phyloP scores from a whole-genome alignment of 176 grass and related monocot genomes.

The Sorghum bicolor region Sorghum_bicolor_NCBIv3 NC_012875.2:52709501-52710000 shows the following conservation, averaged over 20 bases:
- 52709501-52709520: neutral
- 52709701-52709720: neutral
- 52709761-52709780: neutral
- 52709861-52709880: neutral
- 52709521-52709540: neutral
- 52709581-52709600: neutral
- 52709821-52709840: neutral
- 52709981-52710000: neutral
- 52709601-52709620: neutral
- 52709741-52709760: neutral
- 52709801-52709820: neutral
- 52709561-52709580: neutral
- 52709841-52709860: neutral
- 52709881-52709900: neutral
- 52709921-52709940: neutral
- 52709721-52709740: neutral
- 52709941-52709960: neutral
- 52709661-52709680: neutral
- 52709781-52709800: neutral
- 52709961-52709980: neutral
- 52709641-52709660: neutral
- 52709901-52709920: neutral
- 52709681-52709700: neutral
- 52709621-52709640: neutral
- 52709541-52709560: neutral